A percentile compares a stretch with the other conserved stretches of the same genome.
Evolutionary conservation across 2,329 filamentous ascomycete genomes (phyloP).

Genomic region (Teratosphaeriaceae sp.): DNA sequence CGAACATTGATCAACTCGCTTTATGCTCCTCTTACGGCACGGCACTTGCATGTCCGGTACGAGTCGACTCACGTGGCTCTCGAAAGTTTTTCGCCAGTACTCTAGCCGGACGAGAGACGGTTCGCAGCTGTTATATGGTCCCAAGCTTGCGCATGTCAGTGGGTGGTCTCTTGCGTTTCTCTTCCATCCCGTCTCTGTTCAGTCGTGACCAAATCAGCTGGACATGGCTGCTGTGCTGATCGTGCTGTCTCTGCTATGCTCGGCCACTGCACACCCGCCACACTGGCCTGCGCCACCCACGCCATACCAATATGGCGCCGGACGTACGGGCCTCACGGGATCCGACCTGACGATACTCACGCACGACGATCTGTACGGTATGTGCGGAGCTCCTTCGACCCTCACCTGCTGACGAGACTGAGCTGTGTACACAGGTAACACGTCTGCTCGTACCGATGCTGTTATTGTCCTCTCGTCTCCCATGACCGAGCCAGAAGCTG

Average conservation of each 20-base stretch:
- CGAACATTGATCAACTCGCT: too few species aligned
- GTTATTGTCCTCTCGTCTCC: conserved; percentile 5
- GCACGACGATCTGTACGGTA: conserved; percentile 16
- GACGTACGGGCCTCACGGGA: conserved; percentile 12
- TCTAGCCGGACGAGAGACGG: too few species aligned
- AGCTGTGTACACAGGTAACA: conserved; percentile 1
- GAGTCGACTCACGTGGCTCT: too few species aligned
- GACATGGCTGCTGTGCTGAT: neutral
- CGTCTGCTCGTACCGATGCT: conserved; percentile 4
- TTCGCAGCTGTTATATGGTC: too few species aligned
- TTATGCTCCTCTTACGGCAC: too few species aligned
- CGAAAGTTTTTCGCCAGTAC: too few species aligned
- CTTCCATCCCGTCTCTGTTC: too few species aligned
- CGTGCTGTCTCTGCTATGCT: neutral
- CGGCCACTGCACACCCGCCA: neutral
- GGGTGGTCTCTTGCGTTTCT: too few species aligned
- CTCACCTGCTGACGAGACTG: neutral
- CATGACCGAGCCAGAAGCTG: conserved; percentile 4
- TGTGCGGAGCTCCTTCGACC: neutral
- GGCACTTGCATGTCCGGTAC: too few species aligned
- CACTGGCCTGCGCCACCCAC: neutral
- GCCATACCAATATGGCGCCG: too few species aligned
- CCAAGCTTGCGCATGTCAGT: too few species aligned
- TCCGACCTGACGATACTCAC: conserved; percentile 22
- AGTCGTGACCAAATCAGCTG: too few species aligned